Percentiles rank a stretch among this genome's conserved stretches.
Conservation (phyloP, 331 rosid species). For the Pyrus hybrid region DNA sequence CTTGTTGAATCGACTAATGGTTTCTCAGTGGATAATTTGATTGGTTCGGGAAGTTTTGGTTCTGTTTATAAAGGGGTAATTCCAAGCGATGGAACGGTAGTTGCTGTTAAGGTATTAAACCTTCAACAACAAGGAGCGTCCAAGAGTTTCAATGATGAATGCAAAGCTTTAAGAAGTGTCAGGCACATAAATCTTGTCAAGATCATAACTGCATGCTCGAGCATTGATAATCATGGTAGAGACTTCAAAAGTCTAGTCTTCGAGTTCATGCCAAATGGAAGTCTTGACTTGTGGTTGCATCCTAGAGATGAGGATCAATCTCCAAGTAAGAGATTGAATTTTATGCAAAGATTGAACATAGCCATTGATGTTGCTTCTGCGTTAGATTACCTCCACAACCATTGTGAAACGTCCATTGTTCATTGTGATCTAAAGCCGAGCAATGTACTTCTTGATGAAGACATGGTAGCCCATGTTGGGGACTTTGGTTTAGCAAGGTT, state of each 20-base stretch:
- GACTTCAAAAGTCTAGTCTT: constrained; percentile 45
- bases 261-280: constrained; percentile 42
- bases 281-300: constrained; percentile 44
- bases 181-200: constrained; percentile 45
- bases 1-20: too few species aligned
- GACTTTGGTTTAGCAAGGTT: too few species aligned
- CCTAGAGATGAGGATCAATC: neutral
- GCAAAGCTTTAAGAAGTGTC: constrained; percentile 25
- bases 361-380: too few species aligned
- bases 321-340: too few species aligned
- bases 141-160: constrained; percentile 39
- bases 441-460: too few species aligned
- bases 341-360: too few species aligned
- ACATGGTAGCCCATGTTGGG: too few species aligned
- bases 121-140: constrained; percentile 40
- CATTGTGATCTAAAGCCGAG: too few species aligned
- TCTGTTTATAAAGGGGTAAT: neutral
- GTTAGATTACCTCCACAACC: too few species aligned
- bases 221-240: constrained; percentile 34
- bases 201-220: constrained; percentile 23
- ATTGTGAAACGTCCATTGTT: too few species aligned
- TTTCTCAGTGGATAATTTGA: too few species aligned
- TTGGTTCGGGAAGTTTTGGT: neutral
- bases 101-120: constrained; percentile 31
- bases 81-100: neutral